Evolutionary conservation across 441 rosid species (phyloP), one percentile per base, ranked within the genome.

Genomic region (Geranium incanum): DNA sequence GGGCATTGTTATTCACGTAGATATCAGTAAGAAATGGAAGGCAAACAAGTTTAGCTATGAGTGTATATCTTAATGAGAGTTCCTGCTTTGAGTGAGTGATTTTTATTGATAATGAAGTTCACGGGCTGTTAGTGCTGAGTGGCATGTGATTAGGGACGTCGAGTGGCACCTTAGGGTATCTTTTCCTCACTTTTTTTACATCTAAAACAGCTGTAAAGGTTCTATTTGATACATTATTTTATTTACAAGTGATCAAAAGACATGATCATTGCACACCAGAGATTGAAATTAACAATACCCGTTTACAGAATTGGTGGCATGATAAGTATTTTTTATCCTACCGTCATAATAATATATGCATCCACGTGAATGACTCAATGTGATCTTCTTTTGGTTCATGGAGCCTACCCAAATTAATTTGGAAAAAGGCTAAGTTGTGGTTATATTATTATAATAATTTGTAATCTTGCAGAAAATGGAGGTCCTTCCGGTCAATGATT

Each of bases 401-500:
- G 33, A 28, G 33, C 33, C 33, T 28, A 28, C 33, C 33, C 33
- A 28, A 28, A 28, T 28, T 28, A 2, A 28, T 28, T 28, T 28
- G 33, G 33, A 28, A 28, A 28, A 28, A 28, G 33, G 33, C 33
- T 28, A 28, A 28, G 33, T 28, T 28, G 33, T 28, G 33, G 33
- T 52, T 67, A 28, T 69, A 36, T 69, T 48, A 73, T 70, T 43
- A 28, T 67, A 41, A 57, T 77, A 36, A 75, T 36, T 57, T 74
- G 67, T 81, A 19, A 65, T 78, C 69, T 62, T 74, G 86, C 93
- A 94, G 99, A 95, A 92, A 85, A 95, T 95, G 99, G 99, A 92
- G 88, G 82, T 92, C 78, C 97, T 92, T 80, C 96, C 99, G 0
- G 98, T 95, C 83, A 89, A 84, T 69, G 99, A 95, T 79, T 82